Evolutionary conservation across 2,329 filamentous ascomycete genomes (phyloP).

Genomic region (Ophiostoma sp.): DNA sequence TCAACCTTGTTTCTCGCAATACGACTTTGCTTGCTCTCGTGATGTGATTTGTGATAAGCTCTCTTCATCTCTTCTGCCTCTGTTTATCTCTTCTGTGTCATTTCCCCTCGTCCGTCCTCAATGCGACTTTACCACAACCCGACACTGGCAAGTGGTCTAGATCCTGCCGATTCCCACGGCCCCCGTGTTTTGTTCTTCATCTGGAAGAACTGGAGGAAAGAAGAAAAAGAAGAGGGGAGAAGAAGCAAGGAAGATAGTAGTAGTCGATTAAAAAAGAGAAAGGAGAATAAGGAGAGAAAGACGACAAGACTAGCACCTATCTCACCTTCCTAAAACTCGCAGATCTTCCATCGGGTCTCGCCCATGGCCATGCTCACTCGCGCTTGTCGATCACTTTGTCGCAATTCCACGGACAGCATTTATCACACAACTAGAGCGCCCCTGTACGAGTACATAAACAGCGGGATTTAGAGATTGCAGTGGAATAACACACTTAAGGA

Average conservation of each 20-base stretch:
- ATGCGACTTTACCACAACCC: neutral
- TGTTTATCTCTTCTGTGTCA: neutral
- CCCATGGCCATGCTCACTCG: neutral
- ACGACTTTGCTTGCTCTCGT: neutral
- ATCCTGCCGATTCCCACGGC: neutral
- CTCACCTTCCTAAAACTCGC: slow-evolving; percentile 7
- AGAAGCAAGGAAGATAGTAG: neutral
- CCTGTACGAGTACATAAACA: neutral
- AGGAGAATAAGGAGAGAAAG: neutral
- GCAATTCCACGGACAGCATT: neutral
- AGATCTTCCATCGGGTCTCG: neutral
- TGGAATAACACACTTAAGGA: too few relatives aligned
- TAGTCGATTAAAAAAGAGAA: too few relatives aligned
- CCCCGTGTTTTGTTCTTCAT: neutral
- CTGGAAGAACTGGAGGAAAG: too few relatives aligned
- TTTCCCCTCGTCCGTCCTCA: neutral
- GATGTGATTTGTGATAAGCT: neutral
- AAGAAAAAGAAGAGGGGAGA: neutral
- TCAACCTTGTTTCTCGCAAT: neutral
- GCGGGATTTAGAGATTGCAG: too few relatives aligned
- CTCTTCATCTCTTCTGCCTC: neutral
- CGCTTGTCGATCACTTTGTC: neutral
- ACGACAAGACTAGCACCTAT: neutral
- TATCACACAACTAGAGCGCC: too few relatives aligned
- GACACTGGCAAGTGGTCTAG: neutral